Percentiles rank a stretch among this genome's conserved stretches.
Evolutionary conservation across 768 basidiomycete species (phyloP).

Genomic region (Tylopilus sp.): DNA sequence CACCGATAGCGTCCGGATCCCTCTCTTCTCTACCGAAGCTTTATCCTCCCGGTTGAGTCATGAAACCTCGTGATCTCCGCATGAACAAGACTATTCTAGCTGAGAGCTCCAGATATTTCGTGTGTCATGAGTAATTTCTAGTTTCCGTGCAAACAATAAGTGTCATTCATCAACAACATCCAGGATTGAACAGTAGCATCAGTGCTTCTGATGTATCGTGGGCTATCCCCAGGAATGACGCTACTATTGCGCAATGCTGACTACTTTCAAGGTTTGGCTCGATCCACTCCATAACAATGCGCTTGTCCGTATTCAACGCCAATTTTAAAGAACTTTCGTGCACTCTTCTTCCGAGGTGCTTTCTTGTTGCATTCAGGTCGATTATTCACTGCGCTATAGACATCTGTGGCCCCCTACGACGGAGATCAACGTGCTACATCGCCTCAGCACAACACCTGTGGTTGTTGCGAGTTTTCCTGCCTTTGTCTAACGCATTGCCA

Average conservation of each 20-base stretch:
- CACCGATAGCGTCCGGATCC: constrained; percentile 16
- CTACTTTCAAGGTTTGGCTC: constrained; percentile 14
- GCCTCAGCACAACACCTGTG: not conserved
- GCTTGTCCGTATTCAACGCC: constrained; percentile 8
- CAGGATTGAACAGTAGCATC: constrained; percentile 24
- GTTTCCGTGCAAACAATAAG: not conserved
- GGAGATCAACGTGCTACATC: not conserved
- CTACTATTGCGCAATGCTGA: not conserved
- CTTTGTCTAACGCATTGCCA: not conserved
- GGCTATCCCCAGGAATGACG: constrained; percentile 11
- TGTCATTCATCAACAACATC: too few species aligned
- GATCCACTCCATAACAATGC: constrained; percentile 17
- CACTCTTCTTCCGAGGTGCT: constrained; percentile 11
- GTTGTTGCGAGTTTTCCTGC: not conserved
- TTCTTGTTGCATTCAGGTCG: not conserved
- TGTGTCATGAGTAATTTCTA: not conserved
- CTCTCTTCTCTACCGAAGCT: constrained; percentile 25
- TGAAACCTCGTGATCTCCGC: constrained; percentile 22
- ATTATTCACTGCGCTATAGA: not conserved
- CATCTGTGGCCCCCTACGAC: not conserved
- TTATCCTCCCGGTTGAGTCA: constrained; percentile 3
- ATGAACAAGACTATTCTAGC: constrained; percentile 29
- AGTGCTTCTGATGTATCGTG: constrained; percentile 20
- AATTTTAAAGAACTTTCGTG: constrained; percentile 22
- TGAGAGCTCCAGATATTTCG: constrained; percentile 15